These are phyloP conservation scores for Primulina eburnea DNA, from an alignment of 257 asterid species.

Conservation along the genomic window DNA sequence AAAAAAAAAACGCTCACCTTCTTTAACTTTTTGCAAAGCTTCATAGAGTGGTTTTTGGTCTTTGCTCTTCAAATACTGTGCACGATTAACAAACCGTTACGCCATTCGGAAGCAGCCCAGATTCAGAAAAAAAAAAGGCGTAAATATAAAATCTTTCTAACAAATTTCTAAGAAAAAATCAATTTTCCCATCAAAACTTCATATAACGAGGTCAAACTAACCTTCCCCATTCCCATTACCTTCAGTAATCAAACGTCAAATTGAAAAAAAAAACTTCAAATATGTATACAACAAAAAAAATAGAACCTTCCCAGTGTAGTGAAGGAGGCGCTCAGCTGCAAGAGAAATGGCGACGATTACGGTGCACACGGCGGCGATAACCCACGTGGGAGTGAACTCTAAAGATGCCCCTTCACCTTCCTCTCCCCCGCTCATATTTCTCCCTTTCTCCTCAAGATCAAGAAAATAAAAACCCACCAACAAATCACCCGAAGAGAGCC, in stretches of 20 bases:
- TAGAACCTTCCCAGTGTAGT: constrained; percentile 62
- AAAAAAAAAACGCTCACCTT: constrained; percentile 39
- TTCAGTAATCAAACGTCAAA: neutral
- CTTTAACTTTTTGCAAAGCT: constrained; percentile 75
- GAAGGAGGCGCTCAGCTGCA: constrained; percentile 61
- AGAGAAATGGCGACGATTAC: constrained; percentile 75
- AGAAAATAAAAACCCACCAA: constrained; percentile 22
- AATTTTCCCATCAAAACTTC: neutral
- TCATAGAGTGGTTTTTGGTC: constrained; percentile 69
- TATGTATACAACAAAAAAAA: neutral
- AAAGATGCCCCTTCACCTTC: constrained; percentile 52
- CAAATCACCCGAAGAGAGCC: constrained; percentile 1
- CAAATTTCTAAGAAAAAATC: neutral
- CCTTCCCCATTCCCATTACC: neutral
- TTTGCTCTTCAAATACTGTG: constrained; percentile 69
- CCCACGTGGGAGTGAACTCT: constrained; percentile 92
- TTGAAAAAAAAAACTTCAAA: neutral
- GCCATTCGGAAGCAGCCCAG: constrained; percentile 24
- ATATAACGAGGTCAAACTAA: neutral
- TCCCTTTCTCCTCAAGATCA: constrained; percentile 8
- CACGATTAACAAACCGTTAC: constrained; percentile 8
- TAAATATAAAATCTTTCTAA: neutral
- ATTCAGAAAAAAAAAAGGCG: constrained; percentile 17
- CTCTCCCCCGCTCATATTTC: constrained; percentile 65
- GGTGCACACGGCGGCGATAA: constrained; percentile 78